Conservation (phyloP, 2,329 filamentous ascomycete species). For the Chaetomiaceae sp. region DNA sequence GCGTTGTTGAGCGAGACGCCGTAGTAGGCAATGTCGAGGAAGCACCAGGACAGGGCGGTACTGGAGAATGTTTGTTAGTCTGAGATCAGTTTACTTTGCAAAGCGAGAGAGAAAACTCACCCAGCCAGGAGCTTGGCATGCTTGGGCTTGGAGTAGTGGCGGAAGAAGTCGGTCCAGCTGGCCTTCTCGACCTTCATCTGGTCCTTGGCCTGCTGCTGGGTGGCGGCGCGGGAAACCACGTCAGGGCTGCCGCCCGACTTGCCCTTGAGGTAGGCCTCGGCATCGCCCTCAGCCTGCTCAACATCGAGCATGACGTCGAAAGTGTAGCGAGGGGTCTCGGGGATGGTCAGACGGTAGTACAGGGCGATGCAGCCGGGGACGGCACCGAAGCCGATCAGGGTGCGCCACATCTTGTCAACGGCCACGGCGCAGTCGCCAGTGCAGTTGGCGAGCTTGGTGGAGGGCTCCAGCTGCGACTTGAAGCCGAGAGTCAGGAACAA, state of each 20-base stretch:
- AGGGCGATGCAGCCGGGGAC: conserved; percentile 76
- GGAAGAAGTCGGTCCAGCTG: conserved; percentile 64
- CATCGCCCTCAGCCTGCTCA: conserved; percentile 67
- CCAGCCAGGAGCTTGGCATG: conserved; percentile 57
- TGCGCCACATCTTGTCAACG: conserved; percentile 85
- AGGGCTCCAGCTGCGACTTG: conserved; percentile 54
- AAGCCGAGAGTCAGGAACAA: conserved; percentile 70
- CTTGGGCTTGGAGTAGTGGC: conserved; percentile 66
- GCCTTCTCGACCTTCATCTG: conserved; percentile 63
- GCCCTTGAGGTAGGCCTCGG: conserved; percentile 68
- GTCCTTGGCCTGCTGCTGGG: conserved; percentile 48
- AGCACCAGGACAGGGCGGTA: conserved; percentile 83
- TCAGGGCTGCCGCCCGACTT: conserved; percentile 59
- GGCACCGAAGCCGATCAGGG: conserved; percentile 74
- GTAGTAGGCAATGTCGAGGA: conserved; percentile 60
- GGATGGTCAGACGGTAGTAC: conserved; percentile 75
- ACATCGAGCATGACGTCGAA: conserved; percentile 75
- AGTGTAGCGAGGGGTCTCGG: conserved; percentile 83
- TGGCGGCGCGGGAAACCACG: conserved; percentile 58
- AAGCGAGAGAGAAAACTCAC: conserved; percentile 11
- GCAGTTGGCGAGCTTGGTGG: conserved; percentile 51
- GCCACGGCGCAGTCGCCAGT: conserved; percentile 59
- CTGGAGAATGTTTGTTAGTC: conserved; percentile 38
- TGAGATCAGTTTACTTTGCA: too few species aligned
- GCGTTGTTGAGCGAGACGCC: conserved; percentile 72